These are phyloP conservation scores for Abortiporus biennis DNA, from an alignment of 1,284 basidiomycete genomes.

Conservation along the genomic window DNA sequence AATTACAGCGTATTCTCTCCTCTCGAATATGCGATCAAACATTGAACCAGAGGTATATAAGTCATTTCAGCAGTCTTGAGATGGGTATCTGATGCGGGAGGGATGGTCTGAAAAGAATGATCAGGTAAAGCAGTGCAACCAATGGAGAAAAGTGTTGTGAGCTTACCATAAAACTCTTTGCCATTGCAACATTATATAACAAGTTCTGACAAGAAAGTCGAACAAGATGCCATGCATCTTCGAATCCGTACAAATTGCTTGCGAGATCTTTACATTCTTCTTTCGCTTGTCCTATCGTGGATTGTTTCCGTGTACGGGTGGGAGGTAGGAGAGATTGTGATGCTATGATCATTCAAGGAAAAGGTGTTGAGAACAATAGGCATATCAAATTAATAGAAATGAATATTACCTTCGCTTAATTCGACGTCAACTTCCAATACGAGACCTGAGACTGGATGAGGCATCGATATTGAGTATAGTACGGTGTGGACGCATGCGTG, in stretches of 20 bases:
- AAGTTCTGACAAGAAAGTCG: constrained; percentile 20
- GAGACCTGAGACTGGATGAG: constrained; percentile 1
- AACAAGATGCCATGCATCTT: constrained; percentile 26
- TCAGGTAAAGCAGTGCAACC: not conserved
- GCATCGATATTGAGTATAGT: constrained; percentile 4
- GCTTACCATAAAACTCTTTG: constrained; percentile 18
- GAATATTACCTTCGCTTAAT: no score
- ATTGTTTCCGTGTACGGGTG: not conserved
- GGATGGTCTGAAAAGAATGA: constrained; percentile 10
- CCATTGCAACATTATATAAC: constrained; percentile 20
- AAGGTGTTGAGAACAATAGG: no score
- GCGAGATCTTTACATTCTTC: constrained; percentile 19
- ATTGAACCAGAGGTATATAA: constrained; percentile 23
- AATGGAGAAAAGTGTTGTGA: not conserved
- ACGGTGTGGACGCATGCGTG: no score
- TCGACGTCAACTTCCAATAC: no score
- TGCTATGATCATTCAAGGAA: no score
- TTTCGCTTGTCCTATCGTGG: constrained; percentile 10
- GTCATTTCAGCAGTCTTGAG: constrained; percentile 17
- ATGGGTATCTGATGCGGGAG: constrained; percentile 18
- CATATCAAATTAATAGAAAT: no score
- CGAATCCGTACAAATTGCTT: constrained; percentile 21
- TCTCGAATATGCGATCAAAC: constrained; percentile 21
- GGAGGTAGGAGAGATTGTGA: not conserved
- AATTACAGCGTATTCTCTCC: constrained; percentile 17